Evolutionary conservation across 192 early-diverging fungal species (phyloP).

Genomic region (Piromyces finnis): DNA sequence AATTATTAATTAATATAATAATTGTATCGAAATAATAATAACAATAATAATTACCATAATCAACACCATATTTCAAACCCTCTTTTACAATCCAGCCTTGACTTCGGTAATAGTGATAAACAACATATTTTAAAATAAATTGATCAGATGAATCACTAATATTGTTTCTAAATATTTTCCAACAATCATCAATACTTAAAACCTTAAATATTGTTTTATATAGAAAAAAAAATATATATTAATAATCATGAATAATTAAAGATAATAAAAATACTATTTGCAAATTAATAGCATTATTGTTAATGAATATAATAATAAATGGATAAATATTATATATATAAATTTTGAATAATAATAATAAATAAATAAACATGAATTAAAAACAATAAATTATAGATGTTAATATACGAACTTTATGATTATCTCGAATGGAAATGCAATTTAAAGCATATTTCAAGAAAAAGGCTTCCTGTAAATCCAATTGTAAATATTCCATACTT

Average conservation of each 20-base stretch:
- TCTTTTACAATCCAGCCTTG: constrained; percentile 66
- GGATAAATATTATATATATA: too few relatives aligned
- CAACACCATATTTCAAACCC: constrained; percentile 70
- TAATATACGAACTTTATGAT: background rate
- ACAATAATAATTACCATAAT: constrained; percentile 28
- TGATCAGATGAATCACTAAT: constrained; percentile 1
- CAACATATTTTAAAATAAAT: constrained; percentile 50
- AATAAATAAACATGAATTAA: too few relatives aligned
- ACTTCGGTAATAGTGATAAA: constrained; percentile 65
- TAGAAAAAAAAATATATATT: background rate
- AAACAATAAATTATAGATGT: constrained; percentile 7
- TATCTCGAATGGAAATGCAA: background rate
- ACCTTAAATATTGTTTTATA: background rate
- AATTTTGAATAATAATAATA: constrained; percentile 7
- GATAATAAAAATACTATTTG: too few relatives aligned
- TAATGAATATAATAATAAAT: too few relatives aligned
- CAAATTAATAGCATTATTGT: too few relatives aligned
- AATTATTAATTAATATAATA: too few relatives aligned
- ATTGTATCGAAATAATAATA: background rate
- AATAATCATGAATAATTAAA: too few relatives aligned
- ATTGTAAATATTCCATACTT: background rate
- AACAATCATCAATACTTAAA: background rate
- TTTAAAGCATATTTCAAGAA: background rate
- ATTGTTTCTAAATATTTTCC: background rate
- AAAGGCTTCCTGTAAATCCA: background rate